A percentile compares a stretch with the other conserved stretches of the same genome.
Conservation (phyloP, 2,329 filamentous ascomycete species). For the Epichloe gansuensis region DNA sequence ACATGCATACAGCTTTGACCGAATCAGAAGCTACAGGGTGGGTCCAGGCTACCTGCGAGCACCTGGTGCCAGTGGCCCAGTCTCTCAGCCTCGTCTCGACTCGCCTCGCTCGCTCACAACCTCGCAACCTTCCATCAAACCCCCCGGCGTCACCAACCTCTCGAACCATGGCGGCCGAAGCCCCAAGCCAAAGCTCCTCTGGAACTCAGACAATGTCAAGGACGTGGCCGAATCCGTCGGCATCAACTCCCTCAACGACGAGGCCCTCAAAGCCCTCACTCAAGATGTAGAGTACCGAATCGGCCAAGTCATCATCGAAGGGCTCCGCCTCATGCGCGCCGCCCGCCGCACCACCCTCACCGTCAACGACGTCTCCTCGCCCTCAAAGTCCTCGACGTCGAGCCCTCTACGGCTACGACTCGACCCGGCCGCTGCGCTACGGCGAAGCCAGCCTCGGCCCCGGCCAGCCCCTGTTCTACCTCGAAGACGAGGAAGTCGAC, state of each 20-base stretch:
- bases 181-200: slow-evolving; percentile 52
- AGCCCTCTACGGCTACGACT: slow-evolving; percentile 97
- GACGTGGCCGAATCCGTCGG: slow-evolving; percentile 96
- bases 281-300: slow-evolving; percentile 95
- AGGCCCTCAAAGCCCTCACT: slow-evolving; percentile 75
- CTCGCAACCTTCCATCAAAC: not conserved
- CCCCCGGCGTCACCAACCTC: not conserved
- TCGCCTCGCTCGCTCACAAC: not conserved
- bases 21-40: too few relatives aligned
- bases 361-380: slow-evolving; percentile 86
- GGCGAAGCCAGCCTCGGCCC: slow-evolving; percentile 90
- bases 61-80: not conserved
- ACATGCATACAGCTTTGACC: too few relatives aligned
- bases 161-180: slow-evolving; percentile 24
- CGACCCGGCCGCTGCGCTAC: slow-evolving; percentile 75
- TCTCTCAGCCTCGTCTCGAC: not conserved
- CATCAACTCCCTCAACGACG: slow-evolving; percentile 67
- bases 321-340: slow-evolving; percentile 92
- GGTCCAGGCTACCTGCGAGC: too few relatives aligned
- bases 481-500: slow-evolving; percentile 96
- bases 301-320: slow-evolving; percentile 85
- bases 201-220: slow-evolving; percentile 92
- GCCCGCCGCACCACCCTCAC: slow-evolving; percentile 75
- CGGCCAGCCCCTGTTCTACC: slow-evolving; percentile 89
- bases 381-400: slow-evolving; percentile 75